These are phyloP conservation scores for Phytopythium oedochilum DNA, from an alignment of 352 stramenopile genomes.

Conservation along the genomic window DNA sequence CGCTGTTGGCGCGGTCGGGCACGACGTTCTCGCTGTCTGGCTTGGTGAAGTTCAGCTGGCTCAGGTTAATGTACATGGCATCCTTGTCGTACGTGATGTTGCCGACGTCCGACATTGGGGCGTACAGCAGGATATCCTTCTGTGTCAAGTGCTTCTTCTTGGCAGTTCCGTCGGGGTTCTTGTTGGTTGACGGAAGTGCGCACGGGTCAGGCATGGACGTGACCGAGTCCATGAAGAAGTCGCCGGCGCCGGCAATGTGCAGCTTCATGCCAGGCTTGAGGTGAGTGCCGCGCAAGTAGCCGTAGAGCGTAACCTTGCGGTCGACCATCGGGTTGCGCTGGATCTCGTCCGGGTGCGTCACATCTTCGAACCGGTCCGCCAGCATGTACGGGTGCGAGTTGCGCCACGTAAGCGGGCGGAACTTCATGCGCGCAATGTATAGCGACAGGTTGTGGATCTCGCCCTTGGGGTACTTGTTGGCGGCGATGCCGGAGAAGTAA, in stretches of 20 bases:
- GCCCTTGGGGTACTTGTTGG: constrained; percentile 99
- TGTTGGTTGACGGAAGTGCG: constrained; percentile 83
- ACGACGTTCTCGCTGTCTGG: constrained; percentile 77
- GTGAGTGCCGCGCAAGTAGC: constrained; percentile 98
- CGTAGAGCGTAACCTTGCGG: constrained; percentile 95
- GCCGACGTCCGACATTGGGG: constrained; percentile 93
- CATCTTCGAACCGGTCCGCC: constrained; percentile 97
- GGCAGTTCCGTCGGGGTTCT: constrained; percentile 35
- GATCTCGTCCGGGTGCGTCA: constrained; percentile 94
- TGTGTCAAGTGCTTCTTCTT: constrained; percentile 89
- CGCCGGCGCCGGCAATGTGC: constrained; percentile 97
- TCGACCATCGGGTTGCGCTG: constrained; percentile 91
- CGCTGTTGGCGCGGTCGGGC: constrained; percentile 37
- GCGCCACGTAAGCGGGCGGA: constrained; percentile 97
- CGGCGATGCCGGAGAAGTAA: constrained; percentile 96
- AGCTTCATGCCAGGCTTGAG: constrained; percentile 96
- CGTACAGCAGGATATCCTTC: constrained; percentile 93
- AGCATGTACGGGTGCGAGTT: constrained; percentile 99
- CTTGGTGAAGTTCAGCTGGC: constrained; percentile 93
- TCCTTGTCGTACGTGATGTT: constrained; percentile 99
- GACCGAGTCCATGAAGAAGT: constrained; percentile 96
- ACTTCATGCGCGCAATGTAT: constrained; percentile 98
- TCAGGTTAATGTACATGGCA: constrained; percentile 99
- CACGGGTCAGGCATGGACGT: constrained; percentile 96
- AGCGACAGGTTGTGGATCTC: constrained; percentile 98